A percentile compares a stretch with the other conserved stretches of the same genome.
Evolutionary conservation across 371 early-diverging fungal genomes (phyloP).

Genomic region (Nematocida sp.): DNA sequence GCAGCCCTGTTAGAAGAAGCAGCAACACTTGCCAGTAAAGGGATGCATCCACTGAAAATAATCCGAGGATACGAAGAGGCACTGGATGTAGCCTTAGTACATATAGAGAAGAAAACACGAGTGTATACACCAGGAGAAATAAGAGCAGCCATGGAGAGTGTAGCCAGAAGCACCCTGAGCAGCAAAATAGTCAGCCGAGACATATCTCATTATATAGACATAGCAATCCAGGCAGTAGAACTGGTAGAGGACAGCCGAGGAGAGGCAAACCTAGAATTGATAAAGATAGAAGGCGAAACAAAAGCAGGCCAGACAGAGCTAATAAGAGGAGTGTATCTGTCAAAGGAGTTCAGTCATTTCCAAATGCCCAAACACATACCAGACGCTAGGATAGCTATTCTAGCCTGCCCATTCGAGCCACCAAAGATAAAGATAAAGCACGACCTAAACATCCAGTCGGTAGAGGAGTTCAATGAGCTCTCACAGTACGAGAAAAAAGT

Average conservation of each 20-base stretch:
- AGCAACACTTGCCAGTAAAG: conserved; percentile 81
- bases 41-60: conserved; percentile 96
- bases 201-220: conserved; percentile 73
- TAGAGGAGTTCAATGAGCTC: conserved; percentile 89
- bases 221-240: conserved; percentile 88
- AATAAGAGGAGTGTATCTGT: conserved; percentile 90
- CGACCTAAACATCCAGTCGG: conserved; percentile 87
- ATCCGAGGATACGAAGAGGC: conserved; percentile 95
- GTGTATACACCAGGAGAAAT: conserved; percentile 68
- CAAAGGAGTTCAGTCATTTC: conserved; percentile 98
- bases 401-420: conserved; percentile 99
- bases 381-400: conserved; percentile 89
- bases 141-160: conserved; percentile 70
- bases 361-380: conserved; percentile 93
- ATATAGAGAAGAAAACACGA: conserved; percentile 82
- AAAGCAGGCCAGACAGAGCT: conserved; percentile 81
- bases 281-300: conserved; percentile 94
- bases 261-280: conserved; percentile 97
- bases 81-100: conserved; percentile 78
- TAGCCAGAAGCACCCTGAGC: conserved; percentile 89
- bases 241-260: conserved; percentile 91
- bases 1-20: conserved; percentile 92
- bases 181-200: conserved; percentile 88
- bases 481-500: conserved; percentile 85
- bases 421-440: conserved; percentile 99